Conservation (phyloP, 805 yeast species). For the Wickerhamia fluorescens region DNA sequence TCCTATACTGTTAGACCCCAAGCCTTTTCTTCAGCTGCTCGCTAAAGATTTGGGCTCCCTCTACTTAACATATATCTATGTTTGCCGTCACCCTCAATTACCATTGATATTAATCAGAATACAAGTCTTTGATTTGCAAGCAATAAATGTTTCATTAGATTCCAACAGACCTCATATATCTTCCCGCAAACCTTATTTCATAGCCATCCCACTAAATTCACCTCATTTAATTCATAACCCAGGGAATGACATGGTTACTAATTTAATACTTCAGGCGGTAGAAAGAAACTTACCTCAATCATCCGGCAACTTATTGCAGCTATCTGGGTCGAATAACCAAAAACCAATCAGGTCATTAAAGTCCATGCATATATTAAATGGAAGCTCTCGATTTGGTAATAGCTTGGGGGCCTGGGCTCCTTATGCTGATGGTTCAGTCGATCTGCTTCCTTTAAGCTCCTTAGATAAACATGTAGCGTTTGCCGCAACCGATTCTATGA, state of each 20-base stretch:
- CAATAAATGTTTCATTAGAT: slow-evolving; percentile 7
- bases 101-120: slow-evolving; percentile 58
- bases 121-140: slow-evolving; percentile 54
- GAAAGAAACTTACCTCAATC: slow-evolving; percentile 44
- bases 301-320: slow-evolving; percentile 33
- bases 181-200: slow-evolving; percentile 55
- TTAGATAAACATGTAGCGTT: slow-evolving; percentile 35
- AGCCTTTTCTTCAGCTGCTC: slow-evolving; percentile 42
- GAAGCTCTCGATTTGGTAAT: slow-evolving; percentile 53
- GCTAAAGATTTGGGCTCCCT: slow-evolving; percentile 41
- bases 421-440: slow-evolving; percentile 63
- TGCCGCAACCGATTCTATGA: slow-evolving; percentile 3
- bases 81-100: slow-evolving; percentile 55
- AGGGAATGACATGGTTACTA: slow-evolving; percentile 34
- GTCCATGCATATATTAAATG: slow-evolving; percentile 51
- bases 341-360: slow-evolving; percentile 39
- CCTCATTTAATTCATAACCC: slow-evolving; percentile 58
- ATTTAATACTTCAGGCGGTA: slow-evolving; percentile 54
- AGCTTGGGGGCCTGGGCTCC: slow-evolving; percentile 68
- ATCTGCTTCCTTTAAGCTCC: slow-evolving; percentile 53
- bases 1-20: slow-evolving; percentile 42
- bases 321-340: slow-evolving; percentile 32
- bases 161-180: slow-evolving; percentile 33
- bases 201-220: slow-evolving; percentile 62
- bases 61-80: slow-evolving; percentile 59